These are phyloP conservation scores for Cajanus cajan DNA, from an alignment of 306 rosid genomes.

Conservation along the genomic window DNA sequence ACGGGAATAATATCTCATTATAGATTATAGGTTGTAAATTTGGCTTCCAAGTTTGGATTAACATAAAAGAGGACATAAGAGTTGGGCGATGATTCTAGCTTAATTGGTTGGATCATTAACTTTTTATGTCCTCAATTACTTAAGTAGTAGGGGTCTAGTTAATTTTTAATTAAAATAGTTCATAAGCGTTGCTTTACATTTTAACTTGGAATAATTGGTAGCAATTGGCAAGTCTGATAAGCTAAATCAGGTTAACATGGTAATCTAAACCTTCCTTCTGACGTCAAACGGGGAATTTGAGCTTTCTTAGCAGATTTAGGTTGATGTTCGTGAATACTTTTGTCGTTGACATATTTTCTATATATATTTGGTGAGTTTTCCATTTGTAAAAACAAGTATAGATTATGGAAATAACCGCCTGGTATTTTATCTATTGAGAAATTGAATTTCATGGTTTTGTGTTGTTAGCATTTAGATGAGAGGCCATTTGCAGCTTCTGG, in stretches of 20 bases:
- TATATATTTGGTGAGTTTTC: not conserved
- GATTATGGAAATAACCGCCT: not conserved
- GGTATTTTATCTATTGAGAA: conserved; percentile 15
- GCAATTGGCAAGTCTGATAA: not conserved
- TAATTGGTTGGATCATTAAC: not conserved
- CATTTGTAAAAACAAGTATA: not conserved
- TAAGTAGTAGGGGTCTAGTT: not conserved
- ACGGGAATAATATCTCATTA: not conserved
- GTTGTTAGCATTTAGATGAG: not conserved
- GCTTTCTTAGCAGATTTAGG: not conserved
- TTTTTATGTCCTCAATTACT: not conserved
- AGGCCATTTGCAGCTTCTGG: not conserved
- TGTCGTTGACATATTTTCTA: not conserved
- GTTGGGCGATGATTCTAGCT: not conserved
- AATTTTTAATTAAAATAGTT: not conserved
- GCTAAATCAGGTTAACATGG: not conserved
- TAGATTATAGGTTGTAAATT: not conserved
- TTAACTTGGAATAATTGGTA: not conserved
- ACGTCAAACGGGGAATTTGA: not conserved
- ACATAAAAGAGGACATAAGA: not conserved
- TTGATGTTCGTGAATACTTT: not conserved
- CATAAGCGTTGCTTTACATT: not conserved
- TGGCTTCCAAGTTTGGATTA: not conserved
- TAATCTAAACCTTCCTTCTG: not conserved
- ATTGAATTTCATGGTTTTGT: not conserved